phyloP scores from a whole-genome alignment of 176 grass and related monocot genomes.

The Hyparrhenia diplandra region DNA sequence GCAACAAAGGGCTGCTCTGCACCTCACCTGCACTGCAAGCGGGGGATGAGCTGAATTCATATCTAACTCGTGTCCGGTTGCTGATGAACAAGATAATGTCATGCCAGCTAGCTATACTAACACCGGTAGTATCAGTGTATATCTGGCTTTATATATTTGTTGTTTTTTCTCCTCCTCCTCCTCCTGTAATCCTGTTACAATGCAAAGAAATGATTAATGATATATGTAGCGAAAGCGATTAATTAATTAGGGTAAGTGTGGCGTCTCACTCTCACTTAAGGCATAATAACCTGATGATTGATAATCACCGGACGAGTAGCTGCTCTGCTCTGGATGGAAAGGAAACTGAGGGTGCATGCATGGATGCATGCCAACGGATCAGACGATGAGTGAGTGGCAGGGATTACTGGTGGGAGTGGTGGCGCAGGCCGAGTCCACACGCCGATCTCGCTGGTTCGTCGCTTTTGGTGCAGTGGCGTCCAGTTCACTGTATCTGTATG shows the following conservation, averaged over 20 bases:
- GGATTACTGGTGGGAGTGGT: neutral
- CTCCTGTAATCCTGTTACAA: too few relatives aligned
- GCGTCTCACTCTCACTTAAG: neutral
- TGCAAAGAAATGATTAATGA: too few relatives aligned
- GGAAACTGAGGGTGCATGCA: too few relatives aligned
- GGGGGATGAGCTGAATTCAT: neutral
- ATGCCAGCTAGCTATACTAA: neutral
- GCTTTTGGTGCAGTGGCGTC: neutral
- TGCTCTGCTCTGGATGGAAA: too few relatives aligned
- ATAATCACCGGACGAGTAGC: too few relatives aligned
- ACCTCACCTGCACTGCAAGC: neutral
- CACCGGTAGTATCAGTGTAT: neutral
- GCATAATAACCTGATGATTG: too few relatives aligned
- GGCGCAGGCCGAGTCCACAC: neutral
- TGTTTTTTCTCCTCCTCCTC: too few relatives aligned
- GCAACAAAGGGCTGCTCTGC: neutral
- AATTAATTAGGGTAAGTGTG: neutral
- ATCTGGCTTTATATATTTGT: neutral
- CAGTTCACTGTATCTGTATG: neutral
- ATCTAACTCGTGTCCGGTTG: constrained; percentile 5
- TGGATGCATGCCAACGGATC: too few relatives aligned
- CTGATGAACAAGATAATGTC: neutral
- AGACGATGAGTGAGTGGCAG: neutral
- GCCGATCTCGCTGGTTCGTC: neutral
- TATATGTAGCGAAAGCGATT: neutral